Percentiles rank a stretch among this genome's conserved stretches.
Evolutionary conservation across 192 early-diverging fungal species (phyloP).

Genomic region (Podila verticillata): DNA sequence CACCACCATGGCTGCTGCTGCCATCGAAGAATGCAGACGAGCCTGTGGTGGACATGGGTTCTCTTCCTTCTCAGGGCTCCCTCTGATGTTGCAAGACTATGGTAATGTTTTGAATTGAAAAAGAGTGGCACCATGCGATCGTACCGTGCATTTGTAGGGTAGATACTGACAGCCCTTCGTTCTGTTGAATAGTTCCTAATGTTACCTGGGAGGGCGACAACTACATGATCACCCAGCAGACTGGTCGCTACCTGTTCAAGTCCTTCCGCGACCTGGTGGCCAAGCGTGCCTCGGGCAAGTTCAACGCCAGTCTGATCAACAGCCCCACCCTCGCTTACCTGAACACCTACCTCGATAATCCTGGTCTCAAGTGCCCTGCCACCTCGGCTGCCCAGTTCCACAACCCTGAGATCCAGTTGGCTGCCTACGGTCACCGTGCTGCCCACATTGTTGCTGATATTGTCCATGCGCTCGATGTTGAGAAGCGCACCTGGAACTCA

Average conservation of each 20-base stretch:
- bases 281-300: slow-evolving; percentile 35
- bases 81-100: slow-evolving; percentile 72
- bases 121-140: too few relatives aligned
- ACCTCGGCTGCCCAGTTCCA: slow-evolving; percentile 27
- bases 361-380: slow-evolving; percentile 60
- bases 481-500: slow-evolving; percentile 76
- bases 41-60: slow-evolving; percentile 85
- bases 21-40: slow-evolving; percentile 79
- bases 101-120: not conserved
- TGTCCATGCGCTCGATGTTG: slow-evolving; percentile 67
- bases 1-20: slow-evolving; percentile 72
- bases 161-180: not conserved
- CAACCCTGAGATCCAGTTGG: slow-evolving; percentile 62
- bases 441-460: slow-evolving; percentile 69
- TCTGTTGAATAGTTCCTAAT: slow-evolving; percentile 59
- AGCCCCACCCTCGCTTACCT: slow-evolving; percentile 51
- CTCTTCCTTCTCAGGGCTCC: slow-evolving; percentile 77
- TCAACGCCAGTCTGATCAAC: slow-evolving; percentile 13
- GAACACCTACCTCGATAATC: slow-evolving; percentile 61
- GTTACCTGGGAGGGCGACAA: slow-evolving; percentile 89
- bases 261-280: slow-evolving; percentile 46
- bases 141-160: too few relatives aligned
- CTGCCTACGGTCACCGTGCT: slow-evolving; percentile 77
- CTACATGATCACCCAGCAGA: slow-evolving; percentile 87
- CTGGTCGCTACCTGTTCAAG: slow-evolving; percentile 68